phyloP scores from a whole-genome alignment of 139 green algal genomes.

The Micromonas pusilla region DNA sequence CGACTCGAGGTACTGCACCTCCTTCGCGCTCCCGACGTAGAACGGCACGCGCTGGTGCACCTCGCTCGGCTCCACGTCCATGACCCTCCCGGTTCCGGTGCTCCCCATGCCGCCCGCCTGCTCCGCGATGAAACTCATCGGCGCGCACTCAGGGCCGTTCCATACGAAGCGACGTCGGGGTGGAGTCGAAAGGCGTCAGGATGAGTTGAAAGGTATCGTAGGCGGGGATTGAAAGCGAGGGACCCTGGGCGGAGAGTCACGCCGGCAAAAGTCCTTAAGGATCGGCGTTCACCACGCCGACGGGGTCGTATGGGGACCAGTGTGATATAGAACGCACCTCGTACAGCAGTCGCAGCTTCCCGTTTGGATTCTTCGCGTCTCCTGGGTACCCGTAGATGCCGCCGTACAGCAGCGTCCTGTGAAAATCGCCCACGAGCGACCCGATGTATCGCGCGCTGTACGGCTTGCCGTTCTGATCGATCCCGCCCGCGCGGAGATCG shows the following conservation, averaged over 20 bases:
- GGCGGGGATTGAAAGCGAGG: too few species aligned
- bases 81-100: conserved; percentile 30
- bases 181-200: too few species aligned
- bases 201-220: too few species aligned
- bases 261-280: too few species aligned
- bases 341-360: conserved; percentile 66
- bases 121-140: conserved; percentile 57
- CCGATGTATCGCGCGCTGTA: conserved; percentile 61
- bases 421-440: conserved; percentile 64
- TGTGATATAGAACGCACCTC: too few species aligned
- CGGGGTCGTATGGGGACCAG: too few species aligned
- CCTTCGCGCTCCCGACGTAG: neutral
- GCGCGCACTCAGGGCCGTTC: too few species aligned
- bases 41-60: neutral
- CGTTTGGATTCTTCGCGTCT: conserved; percentile 53
- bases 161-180: too few species aligned
- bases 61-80: conserved; percentile 41
- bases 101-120: conserved; percentile 45
- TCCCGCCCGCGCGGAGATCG: conserved; percentile 1
- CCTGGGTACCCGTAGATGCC: conserved; percentile 63
- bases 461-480: conserved; percentile 35
- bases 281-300: too few species aligned
- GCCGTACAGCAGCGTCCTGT: conserved; percentile 64
- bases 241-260: too few species aligned
- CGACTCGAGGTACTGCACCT: conserved; percentile 91